Evolutionary conservation across 192 early-diverging fungal species (phyloP).

Genomic region (Thoreauomyces humboldtii): DNA sequence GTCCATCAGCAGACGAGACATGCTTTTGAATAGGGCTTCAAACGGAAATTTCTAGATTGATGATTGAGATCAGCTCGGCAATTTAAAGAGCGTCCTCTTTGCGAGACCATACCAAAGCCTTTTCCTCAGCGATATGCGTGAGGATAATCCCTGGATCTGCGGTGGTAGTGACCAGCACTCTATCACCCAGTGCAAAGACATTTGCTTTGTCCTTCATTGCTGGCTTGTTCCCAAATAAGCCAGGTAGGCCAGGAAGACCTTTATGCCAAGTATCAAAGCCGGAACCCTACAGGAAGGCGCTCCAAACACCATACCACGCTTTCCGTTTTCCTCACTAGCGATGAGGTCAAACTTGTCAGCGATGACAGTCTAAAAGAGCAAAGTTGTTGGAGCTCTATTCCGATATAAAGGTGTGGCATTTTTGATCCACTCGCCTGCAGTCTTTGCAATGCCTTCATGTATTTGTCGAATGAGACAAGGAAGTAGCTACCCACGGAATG

Average conservation of each 20-base stretch:
- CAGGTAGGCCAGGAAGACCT: constrained; percentile 14
- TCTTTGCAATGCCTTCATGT: constrained; percentile 70
- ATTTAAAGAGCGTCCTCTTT: too few relatives aligned
- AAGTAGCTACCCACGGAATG: constrained; percentile 84
- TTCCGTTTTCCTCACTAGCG: constrained; percentile 76
- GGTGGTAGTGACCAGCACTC: constrained; percentile 72
- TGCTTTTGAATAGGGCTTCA: constrained; percentile 87
- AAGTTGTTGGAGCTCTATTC: neutral
- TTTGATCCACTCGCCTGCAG: constrained; percentile 67
- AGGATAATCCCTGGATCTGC: constrained; percentile 86
- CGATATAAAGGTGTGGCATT: too few relatives aligned
- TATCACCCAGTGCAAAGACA: constrained; percentile 79
- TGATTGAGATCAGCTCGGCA: neutral
- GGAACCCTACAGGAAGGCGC: neutral
- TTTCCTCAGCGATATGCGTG: constrained; percentile 72
- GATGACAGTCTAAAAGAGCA: constrained; percentile 47
- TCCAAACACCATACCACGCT: constrained; percentile 52
- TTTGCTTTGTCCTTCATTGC: constrained; percentile 76
- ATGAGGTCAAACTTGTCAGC: constrained; percentile 85
- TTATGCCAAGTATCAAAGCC: neutral
- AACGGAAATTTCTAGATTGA: constrained; percentile 66
- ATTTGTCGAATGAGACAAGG: constrained; percentile 85
- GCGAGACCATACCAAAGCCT: constrained; percentile 52
- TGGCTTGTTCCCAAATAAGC: constrained; percentile 54
- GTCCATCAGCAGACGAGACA: constrained; percentile 87